phyloP scores from a whole-genome alignment of 257 asterid species.

The Fraxinus quadrangulata region DNA sequence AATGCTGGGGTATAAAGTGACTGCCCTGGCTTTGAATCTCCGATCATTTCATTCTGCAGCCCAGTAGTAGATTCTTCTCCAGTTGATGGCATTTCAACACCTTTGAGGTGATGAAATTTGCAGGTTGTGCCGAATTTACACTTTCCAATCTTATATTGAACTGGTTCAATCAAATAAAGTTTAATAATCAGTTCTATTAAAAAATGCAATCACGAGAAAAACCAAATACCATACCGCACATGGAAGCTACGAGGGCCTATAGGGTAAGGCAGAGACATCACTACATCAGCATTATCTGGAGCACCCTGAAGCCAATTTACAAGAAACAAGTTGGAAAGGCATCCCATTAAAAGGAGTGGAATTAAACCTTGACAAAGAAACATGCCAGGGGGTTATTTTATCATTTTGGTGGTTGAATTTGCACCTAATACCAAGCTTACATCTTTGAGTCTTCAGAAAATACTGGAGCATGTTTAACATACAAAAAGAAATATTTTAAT shows the following conservation, averaged over 20 bases:
- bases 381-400: slow-evolving; percentile 48
- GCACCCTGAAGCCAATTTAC: slow-evolving; percentile 56
- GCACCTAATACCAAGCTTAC: slow-evolving; percentile 88
- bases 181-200: slow-evolving; percentile 16
- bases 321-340: slow-evolving; percentile 14
- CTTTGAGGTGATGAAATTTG: slow-evolving; percentile 95
- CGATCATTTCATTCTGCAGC: slow-evolving; percentile 41
- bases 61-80: slow-evolving; percentile 48
- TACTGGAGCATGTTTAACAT: slow-evolving; percentile 50
- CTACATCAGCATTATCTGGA: slow-evolving; percentile 42
- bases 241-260: slow-evolving; percentile 88
- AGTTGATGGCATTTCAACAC: slow-evolving; percentile 47
- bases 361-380: slow-evolving; percentile 23
- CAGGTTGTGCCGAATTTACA: slow-evolving; percentile 89
- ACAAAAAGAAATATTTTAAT: slow-evolving; percentile 21
- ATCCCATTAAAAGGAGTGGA: slow-evolving; percentile 16
- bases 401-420: slow-evolving; percentile 93
- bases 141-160: slow-evolving; percentile 26
- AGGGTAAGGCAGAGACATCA: slow-evolving; percentile 54
- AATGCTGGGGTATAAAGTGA: slow-evolving; percentile 57
- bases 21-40: slow-evolving; percentile 51
- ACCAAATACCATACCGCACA: slow-evolving; percentile 71
- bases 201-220: slow-evolving; percentile 26
- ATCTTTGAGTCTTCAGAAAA: slow-evolving; percentile 85
- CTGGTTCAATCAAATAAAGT: slow-evolving; percentile 49